phyloP scores from a whole-genome alignment of 129 eudicot genomes.

The Escallonia rubra region DNA sequence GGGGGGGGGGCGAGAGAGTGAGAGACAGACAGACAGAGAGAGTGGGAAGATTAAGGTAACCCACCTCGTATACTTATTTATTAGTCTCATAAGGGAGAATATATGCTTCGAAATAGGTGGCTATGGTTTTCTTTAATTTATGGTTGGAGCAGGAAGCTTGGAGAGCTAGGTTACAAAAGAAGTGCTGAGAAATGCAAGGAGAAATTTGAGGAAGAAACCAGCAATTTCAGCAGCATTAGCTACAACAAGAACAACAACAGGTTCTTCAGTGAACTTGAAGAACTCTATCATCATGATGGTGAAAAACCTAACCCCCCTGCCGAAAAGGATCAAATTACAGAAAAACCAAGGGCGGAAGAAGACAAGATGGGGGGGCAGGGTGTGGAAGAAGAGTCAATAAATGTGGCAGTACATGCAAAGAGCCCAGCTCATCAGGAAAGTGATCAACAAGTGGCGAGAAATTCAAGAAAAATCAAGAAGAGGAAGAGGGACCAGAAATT shows the following conservation, averaged over 20 bases:
- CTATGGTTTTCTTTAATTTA: background rate
- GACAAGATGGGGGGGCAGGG: background rate
- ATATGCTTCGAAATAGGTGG: too few species aligned
- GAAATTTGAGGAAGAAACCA: slow-evolving; percentile 70
- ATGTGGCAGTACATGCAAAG: background rate
- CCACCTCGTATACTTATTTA: too few species aligned
- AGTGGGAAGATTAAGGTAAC: too few species aligned
- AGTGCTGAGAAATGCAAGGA: slow-evolving; percentile 79
- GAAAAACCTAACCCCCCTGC: slow-evolving; percentile 8
- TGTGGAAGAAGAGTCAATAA: slow-evolving; percentile 18
- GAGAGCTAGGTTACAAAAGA: slow-evolving; percentile 67
- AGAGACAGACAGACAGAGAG: slow-evolving; percentile 23
- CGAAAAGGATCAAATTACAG: background rate
- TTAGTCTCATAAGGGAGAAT: background rate
- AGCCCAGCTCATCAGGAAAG: slow-evolving; percentile 8
- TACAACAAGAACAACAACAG: slow-evolving; percentile 39
- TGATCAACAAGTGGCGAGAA: too few species aligned
- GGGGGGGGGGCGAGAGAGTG: slow-evolving; percentile 28
- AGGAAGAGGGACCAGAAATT: slow-evolving; percentile 36
- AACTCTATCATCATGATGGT: slow-evolving; percentile 30
- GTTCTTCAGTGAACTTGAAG: slow-evolving; percentile 57
- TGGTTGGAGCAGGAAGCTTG: slow-evolving; percentile 65
- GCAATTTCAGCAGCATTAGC: slow-evolving; percentile 40
- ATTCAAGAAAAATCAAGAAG: slow-evolving; percentile 6
- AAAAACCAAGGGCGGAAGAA: slow-evolving; percentile 8